These are phyloP conservation scores for Ophiorrhiza pumila DNA, from an alignment of 257 asterid genomes.

Conservation along the genomic window DNA sequence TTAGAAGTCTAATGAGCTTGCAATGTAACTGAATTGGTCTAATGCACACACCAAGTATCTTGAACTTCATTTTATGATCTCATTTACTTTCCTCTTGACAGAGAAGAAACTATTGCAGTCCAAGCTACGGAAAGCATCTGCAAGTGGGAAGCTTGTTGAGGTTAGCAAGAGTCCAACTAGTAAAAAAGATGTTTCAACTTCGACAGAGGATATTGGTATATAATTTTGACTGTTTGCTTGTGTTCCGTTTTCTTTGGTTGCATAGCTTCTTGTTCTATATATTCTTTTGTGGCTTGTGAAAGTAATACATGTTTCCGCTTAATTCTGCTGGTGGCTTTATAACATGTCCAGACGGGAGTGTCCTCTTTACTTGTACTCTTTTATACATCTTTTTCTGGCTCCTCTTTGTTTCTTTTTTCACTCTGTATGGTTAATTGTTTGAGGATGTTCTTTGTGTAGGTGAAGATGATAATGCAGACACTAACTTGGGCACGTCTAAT, in stretches of 20 bases:
- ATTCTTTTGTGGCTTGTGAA: not conserved
- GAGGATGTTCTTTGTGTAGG: slow-evolving; percentile 25
- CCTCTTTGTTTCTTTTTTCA: not conserved
- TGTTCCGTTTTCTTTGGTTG: not conserved
- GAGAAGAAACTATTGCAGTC: slow-evolving; percentile 88
- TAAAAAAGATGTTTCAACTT: slow-evolving; percentile 68
- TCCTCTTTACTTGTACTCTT: not conserved
- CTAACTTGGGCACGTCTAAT: slow-evolving; percentile 30
- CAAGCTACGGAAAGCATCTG: slow-evolving; percentile 70
- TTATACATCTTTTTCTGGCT: not conserved
- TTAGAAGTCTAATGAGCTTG: not conserved
- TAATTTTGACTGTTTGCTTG: slow-evolving; percentile 1
- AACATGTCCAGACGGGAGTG: not conserved
- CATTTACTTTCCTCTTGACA: slow-evolving; percentile 36
- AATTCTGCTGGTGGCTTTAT: not conserved
- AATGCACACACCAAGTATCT: not conserved
- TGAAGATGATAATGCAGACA: slow-evolving; percentile 25
- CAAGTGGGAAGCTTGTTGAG: slow-evolving; percentile 54
- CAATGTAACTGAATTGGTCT: not conserved
- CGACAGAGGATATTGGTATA: slow-evolving; percentile 93
- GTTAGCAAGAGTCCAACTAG: slow-evolving; percentile 38
- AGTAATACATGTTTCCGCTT: not conserved
- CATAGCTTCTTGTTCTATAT: not conserved
- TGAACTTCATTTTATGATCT: not conserved
- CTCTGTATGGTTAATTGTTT: slow-evolving; percentile 20